Base-by-base conservation (phyloP, 768 basidiomycete genomes). In the Lactarius sanguifluus region DNA sequence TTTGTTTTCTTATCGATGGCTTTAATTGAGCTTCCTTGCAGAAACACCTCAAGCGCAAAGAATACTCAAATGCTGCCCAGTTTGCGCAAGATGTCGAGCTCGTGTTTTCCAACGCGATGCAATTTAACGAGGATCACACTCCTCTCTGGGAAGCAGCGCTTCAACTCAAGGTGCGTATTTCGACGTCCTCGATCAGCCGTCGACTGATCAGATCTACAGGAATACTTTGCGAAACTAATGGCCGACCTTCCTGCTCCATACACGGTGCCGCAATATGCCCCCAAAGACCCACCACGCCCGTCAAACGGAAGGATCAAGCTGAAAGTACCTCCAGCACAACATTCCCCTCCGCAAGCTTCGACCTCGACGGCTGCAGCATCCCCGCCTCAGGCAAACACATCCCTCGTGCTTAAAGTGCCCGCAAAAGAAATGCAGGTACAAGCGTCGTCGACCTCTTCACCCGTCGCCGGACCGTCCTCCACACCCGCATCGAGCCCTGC, bases 81-180 rank as follows among this genome's bases (percentile, higher is more conserved):
- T 96, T 96, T 72, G 88, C 89, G 54, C 85, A 85, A 10, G 96
- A 98, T 66, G 89, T 96, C 16, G 92, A 95, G 71, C 83, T 95
- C 50, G 90, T 98, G 30, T 96, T 95, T 77, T 84, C 86, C 8
- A 98, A 98, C 74, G 96, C 94, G 12, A 81, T 92, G 75, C 77
- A 83, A 64, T 98, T 95, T 78, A 98, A 98, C 71, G 87, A 85
- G 72, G 94, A 96, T 34, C 86, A 90, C 72, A 92, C 89, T 32
- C 82, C 77, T 63, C 91, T 94, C 34, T 94, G 90, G 88, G 86
- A 91, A 71, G 91, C 92, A 71, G 91, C 92, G 23, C 73, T 81
- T 23, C 75, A 79, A 3, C 82, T 94, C 30, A 81, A 86, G 71
- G 92, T 91, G 75, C 41, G 82, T 77, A 58, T 41, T 6, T 57